Evolutionary conservation across 208 protist species (phyloP).

Genomic region (Trypanosoma melophagium): DNA sequence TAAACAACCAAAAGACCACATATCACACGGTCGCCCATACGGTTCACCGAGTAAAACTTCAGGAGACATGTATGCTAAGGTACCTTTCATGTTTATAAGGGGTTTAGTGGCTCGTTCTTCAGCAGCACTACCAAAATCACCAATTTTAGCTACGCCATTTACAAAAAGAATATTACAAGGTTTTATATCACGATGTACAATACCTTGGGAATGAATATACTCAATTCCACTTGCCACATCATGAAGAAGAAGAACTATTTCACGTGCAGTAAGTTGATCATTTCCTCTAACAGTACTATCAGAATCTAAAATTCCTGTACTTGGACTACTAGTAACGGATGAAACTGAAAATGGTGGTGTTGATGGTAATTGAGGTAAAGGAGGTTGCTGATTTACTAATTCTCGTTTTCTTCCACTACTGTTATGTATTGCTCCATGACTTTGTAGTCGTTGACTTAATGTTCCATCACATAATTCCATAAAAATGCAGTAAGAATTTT

Average conservation of each 20-base stretch:
- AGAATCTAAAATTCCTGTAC: background rate
- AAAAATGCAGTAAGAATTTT: constrained; percentile 71
- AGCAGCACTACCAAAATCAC: constrained; percentile 74
- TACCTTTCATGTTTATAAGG: constrained; percentile 79
- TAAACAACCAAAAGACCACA: constrained; percentile 84
- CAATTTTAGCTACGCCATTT: constrained; percentile 74
- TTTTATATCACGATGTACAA: constrained; percentile 87
- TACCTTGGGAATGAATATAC: constrained; percentile 66
- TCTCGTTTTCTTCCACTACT: background rate
- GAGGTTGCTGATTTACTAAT: background rate
- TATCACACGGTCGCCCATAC: constrained; percentile 78
- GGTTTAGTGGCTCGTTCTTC: constrained; percentile 40
- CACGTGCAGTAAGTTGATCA: constrained; percentile 12
- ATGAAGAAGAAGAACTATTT: constrained; percentile 56
- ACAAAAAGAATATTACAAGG: constrained; percentile 79
- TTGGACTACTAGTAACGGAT: background rate
- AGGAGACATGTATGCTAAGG: constrained; percentile 81
- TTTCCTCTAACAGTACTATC: background rate
- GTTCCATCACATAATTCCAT: constrained; percentile 81
- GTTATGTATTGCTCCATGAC: background rate
- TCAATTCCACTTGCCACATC: constrained; percentile 65
- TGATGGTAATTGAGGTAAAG: constrained; percentile 7
- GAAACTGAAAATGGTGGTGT: background rate
- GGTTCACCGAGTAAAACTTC: constrained; percentile 82
- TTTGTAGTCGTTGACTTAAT: constrained; percentile 37